Base-by-base conservation (phyloP, 805 yeast species). In the Starmerella apis region DNA sequence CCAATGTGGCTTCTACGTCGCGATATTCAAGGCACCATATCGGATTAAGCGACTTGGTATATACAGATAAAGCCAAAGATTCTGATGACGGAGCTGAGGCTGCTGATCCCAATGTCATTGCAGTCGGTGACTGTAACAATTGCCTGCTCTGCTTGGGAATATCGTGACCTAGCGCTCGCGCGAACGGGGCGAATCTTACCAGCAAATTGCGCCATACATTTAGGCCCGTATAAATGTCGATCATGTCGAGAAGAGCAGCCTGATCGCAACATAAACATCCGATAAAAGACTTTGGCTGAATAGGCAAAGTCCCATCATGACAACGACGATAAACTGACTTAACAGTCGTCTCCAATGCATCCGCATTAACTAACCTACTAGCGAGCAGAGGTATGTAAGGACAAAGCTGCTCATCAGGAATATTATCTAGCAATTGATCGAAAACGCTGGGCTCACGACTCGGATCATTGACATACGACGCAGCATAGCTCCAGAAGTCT, bases 1-100 rank as follows among this genome's bases (percentile, higher is more conserved):
- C 39, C 16, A 36, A 25, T 25, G 39, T 36, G 20, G 39, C 39
- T 25, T 36, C 39, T 24, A 36, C 39, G 25, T 36, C 39, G 39
- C 39, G 39, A n/a, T 36, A 5, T 25, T 36, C 39, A 16, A 36
- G 25, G 14, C 24, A 3, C 25, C 13, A 4, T 16, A 36, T 20
- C n/a, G 39, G 39, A 25, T 20, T 25, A 22, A 4, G 37, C 37
- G 20, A 22, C 37, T 10, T 19, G 22, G 37, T 16, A 19, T 10
- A 22, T 22, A 13, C 37, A 22, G 18, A 13, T 18, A 18, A 6
- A 14, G 33, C n/a, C n/a, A n/a, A n/a, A n/a, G n/a, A n/a, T n/a
- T n/a, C n/a, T n/a, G n/a, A n/a, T n/a, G n/a, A n/a, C 33, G 14
- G 11, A 8, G 11, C 30, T 27, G 30, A 27, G 30, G 8, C 30